Base-by-base conservation (phyloP, 805 yeast species). In the Nakazawaea ambrosiae region DNA sequence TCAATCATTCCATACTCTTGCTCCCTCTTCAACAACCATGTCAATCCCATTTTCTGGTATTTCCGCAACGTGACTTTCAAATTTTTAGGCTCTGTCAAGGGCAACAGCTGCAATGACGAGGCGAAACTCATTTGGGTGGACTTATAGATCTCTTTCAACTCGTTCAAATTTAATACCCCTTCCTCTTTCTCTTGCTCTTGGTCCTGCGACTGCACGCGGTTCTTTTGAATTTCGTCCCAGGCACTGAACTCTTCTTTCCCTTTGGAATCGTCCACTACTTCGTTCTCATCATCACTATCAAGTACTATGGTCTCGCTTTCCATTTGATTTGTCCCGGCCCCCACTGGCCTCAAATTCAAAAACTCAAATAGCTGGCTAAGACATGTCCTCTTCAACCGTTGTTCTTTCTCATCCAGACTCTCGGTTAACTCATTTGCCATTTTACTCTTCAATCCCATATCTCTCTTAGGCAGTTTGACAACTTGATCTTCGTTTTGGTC, bases 1-100 rank as follows among this genome's bases (percentile, higher is more conserved):
- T 68, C 73, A 22, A 73, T 54, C 11, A 55, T 38, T n/a, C 58
- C 69, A 43, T 70, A 58, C 45, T 81, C 88, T 27, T 73, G 68
- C 51, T 88, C 96, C 39, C 90, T 65, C 23, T 77, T 69, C n/a
- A 87, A 58, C 90, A 88, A 81, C 96, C 96, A 88, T 1, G 89
- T 75, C 22, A 87, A 59, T 0, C 95, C 96, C 49, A 81, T 86
- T 43, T 73, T 78, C 57, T 90, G 97, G 54, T 90, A 90, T 1
- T 77, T 72, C 39, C 95, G 64, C 34, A 90, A 59, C 1, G 62
- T 61, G 34, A 89, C 48, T 7, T 65, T 65, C 49, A 88, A 82
- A 38, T 71, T 70, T 0, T 71, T 68, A 0, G 74, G 77, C 2
- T 78, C 78, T 1, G 82, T 72, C 42, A 75, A 80, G 2, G 89